Evolutionary conservation across 306 rosid species (phyloP).

Genomic region (Cucurbita pepo): DNA sequence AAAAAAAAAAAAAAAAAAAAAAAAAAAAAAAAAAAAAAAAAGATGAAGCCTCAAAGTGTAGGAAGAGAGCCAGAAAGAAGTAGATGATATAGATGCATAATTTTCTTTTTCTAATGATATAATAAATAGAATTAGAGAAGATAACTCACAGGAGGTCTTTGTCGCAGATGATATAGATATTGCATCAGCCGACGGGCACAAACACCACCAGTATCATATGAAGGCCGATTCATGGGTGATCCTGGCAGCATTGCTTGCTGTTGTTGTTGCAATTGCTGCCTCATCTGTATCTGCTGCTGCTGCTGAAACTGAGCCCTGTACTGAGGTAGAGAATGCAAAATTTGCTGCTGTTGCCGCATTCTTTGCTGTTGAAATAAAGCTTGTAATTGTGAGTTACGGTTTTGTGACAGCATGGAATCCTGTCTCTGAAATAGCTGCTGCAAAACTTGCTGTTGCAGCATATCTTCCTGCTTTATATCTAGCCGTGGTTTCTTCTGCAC

Average conservation of each 20-base stretch:
- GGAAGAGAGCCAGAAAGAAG: neutral
- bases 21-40: neutral
- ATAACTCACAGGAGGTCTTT: constrained; percentile 59
- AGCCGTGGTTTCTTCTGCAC: constrained; percentile 61
- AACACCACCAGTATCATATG: constrained; percentile 60
- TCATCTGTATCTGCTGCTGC: constrained; percentile 50
- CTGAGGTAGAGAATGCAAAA: constrained; percentile 79
- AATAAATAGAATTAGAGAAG: neutral
- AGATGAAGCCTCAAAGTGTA: neutral
- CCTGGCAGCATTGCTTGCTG: constrained; percentile 59
- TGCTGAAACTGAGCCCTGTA: constrained; percentile 57
- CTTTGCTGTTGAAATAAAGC: constrained; percentile 78
- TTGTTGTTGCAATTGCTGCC: constrained; percentile 78
- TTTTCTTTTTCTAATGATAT: neutral
- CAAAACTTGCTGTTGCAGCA: constrained; percentile 58
- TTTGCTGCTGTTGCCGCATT: constrained; percentile 39
- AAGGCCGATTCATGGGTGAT: constrained; percentile 45
- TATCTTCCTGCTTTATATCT: constrained; percentile 78
- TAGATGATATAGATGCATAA: neutral
- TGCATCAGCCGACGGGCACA: constrained; percentile 97
- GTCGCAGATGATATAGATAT: constrained; percentile 84
- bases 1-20: neutral
- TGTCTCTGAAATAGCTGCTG: constrained; percentile 84
- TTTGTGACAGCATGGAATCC: constrained; percentile 61
- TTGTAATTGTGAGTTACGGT: constrained; percentile 62